A percentile compares a stretch with the other conserved stretches of the same genome.
phyloP scores from a whole-genome alignment of 1,139 yeast species.

The Entelexis paramagnoliae region DNA sequence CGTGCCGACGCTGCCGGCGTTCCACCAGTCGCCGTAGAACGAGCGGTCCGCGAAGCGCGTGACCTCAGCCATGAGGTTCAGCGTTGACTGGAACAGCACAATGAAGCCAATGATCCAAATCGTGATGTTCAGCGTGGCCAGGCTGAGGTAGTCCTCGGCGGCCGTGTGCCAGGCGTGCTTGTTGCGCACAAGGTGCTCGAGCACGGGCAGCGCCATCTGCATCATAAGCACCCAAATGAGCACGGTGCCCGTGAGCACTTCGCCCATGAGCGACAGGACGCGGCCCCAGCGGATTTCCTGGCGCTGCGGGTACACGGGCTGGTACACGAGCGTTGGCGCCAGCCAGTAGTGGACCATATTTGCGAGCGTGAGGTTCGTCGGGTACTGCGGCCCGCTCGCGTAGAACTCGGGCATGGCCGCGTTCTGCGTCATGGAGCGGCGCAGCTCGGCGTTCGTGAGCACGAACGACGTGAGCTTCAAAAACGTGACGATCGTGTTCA shows the following conservation, averaged over 20 bases:
- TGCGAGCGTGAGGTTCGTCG: slow-evolving; percentile 33
- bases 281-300: slow-evolving; percentile 30
- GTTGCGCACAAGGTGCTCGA: slow-evolving; percentile 32
- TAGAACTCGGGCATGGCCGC: slow-evolving; percentile 32
- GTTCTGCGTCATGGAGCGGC: slow-evolving; percentile 28
- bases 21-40: slow-evolving; percentile 71
- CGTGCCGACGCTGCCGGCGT: slow-evolving; percentile 55
- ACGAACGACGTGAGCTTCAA: slow-evolving; percentile 39
- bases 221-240: slow-evolving; percentile 34
- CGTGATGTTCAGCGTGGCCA: slow-evolving; percentile 35
- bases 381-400: slow-evolving; percentile 30
- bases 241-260: slow-evolving; percentile 30
- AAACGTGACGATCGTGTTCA: slow-evolving; percentile 35
- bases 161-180: slow-evolving; percentile 28
- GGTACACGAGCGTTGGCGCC: slow-evolving; percentile 41
- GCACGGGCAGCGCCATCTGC: slow-evolving; percentile 38
- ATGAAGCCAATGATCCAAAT: slow-evolving; percentile 39
- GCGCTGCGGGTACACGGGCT: slow-evolving; percentile 38
- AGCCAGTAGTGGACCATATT: slow-evolving; percentile 37
- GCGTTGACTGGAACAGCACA: slow-evolving; percentile 37
- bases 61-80: slow-evolving; percentile 53
- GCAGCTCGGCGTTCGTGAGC: slow-evolving; percentile 37
- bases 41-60: slow-evolving; percentile 56
- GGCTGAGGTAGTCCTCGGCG: slow-evolving; percentile 34
- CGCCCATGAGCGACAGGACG: slow-evolving; percentile 31